These are phyloP conservation scores for Pinus albicaulis DNA, from an alignment of 75 land plant species.

Conservation along the genomic window DNA sequence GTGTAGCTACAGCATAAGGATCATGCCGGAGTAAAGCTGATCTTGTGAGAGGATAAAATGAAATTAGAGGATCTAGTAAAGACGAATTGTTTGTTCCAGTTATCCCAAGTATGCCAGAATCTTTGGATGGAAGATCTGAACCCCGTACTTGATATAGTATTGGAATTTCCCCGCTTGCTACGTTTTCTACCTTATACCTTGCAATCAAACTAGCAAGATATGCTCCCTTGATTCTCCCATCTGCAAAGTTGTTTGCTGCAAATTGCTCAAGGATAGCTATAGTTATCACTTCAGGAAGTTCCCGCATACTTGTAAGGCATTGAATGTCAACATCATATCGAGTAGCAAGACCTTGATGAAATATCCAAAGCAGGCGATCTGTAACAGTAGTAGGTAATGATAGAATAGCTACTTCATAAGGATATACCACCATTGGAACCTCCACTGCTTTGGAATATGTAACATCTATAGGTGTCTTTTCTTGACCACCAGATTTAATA, in stretches of 20 bases:
- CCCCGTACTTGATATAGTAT: neutral
- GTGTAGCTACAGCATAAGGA: too few species aligned
- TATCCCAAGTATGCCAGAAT: neutral
- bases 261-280: constrained; percentile 28
- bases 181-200: constrained; percentile 3
- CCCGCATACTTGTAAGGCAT: constrained; percentile 14
- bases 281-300: constrained; percentile 28
- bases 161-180: neutral
- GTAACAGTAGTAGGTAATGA: constrained; percentile 21
- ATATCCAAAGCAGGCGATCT: constrained; percentile 25
- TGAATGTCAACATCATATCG: constrained; percentile 33
- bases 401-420: constrained; percentile 29
- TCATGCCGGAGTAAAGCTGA: neutral
- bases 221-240: constrained; percentile 19
- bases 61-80: neutral
- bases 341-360: constrained; percentile 33
- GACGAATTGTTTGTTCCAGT: neutral
- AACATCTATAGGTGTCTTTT: too few species aligned
- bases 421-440: constrained; percentile 5
- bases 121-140: neutral
- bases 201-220: constrained; percentile 19
- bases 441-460: too few species aligned
- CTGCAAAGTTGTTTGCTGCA: constrained; percentile 9
- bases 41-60: neutral
- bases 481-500: too few species aligned